Conservation (phyloP, 2,329 filamentous ascomycete species). For the Hirsutella rhossiliensis region DNA sequence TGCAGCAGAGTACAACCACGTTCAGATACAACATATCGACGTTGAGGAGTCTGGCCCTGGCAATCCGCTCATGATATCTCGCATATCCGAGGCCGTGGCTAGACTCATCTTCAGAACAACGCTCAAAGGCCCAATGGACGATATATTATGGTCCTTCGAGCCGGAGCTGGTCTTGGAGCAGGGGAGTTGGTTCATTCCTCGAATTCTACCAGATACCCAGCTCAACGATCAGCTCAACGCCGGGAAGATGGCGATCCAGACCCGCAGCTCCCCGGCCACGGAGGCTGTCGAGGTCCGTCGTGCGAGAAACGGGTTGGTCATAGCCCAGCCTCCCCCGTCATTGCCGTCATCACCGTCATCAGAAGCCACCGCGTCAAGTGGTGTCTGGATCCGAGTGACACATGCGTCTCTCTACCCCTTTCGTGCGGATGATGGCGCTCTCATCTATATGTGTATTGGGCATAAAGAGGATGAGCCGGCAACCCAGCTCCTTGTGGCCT, state of each 20-base stretch:
- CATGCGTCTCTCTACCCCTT: background rate
- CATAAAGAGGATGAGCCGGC: background rate
- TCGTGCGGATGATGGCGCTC: background rate
- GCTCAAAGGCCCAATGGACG: background rate
- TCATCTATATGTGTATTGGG: background rate
- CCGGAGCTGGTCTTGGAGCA: background rate
- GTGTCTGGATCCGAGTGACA: background rate
- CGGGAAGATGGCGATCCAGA: background rate
- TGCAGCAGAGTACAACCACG: slow-evolving; percentile 1
- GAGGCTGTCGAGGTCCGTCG: background rate
- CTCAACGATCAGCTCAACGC: slow-evolving; percentile 1
- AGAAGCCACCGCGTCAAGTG: background rate
- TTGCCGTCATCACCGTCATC: background rate
- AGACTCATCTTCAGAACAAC: background rate
- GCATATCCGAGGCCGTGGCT: background rate
- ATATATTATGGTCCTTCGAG: background rate
- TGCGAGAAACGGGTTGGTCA: background rate
- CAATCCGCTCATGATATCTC: background rate
- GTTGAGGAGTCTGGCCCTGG: background rate
- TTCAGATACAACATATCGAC: slow-evolving; percentile 2
- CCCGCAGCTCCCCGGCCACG: background rate
- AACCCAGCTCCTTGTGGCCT: background rate
- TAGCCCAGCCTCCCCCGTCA: background rate
- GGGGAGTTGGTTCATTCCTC: background rate
- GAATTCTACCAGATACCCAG: background rate